Evolutionary conservation across 768 basidiomycete genomes (phyloP), one percentile per base, ranked within the genome.

Genomic region (Leucosporidium creatinivorum): DNA sequence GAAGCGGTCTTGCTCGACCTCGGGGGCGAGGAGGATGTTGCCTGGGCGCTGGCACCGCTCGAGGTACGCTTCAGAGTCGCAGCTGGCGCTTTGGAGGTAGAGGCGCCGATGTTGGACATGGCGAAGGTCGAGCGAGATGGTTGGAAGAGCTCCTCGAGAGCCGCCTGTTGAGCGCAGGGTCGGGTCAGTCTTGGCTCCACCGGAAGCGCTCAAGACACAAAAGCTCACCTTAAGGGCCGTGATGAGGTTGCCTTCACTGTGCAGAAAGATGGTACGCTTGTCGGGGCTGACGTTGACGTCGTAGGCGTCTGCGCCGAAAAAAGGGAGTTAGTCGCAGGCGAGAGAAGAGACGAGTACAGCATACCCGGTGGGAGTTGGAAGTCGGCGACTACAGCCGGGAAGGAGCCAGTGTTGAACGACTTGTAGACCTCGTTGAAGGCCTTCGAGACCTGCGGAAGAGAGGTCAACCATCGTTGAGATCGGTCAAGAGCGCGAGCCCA

Each of bases 211-310:
- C n/a, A 36, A 47, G 5, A 33, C 18, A 6, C 36, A 55, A 33
- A 62, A 44, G 56, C 77, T 19, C 62, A 91, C 91, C 80, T 89
- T 93, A 50, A 98, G 81, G 0, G 86, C 85, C 4, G 84, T 79
- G 0, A 98, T 82, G 23, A 99, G 79, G 68, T 87, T 88, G 17
- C 81, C 82, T 77, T 99, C 94, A 76, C 87, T 87, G 73, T 97
- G 92, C 17, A 99, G 75, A 60, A 96, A 86, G 48, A 98, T 88
- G 0, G 91, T 93, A n/a, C 94, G 84, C 76, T 98, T 99, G 80
- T 98, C 96, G 0, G 96, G 94, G 69, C 87, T 90, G 67, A 98
- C 89, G 69, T 99, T 99, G 75, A 99, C 86, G 75, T 99, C 96
- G 74, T 85, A 89, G 0, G 85, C 81, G 65, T 86, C 91, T 93